Conservation (phyloP, 192 early-diverging fungal species). For the Coemansia sp. region DNA sequence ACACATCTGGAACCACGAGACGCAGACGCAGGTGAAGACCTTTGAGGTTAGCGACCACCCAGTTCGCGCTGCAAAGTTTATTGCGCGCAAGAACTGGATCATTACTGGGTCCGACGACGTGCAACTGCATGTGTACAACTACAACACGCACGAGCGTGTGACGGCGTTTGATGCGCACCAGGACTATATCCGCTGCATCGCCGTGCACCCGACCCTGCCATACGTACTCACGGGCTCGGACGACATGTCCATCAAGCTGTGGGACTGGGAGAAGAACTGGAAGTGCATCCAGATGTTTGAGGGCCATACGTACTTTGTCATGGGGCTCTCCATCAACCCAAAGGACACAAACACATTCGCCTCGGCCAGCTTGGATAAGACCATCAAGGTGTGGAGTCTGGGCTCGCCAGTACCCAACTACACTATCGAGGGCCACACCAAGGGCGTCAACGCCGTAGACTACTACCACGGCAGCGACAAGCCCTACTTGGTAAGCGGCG, state of each 20-base stretch:
- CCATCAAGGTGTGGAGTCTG: conserved; percentile 97
- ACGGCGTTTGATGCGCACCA: conserved; percentile 92
- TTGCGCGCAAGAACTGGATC: conserved; percentile 96
- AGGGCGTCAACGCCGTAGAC: conserved; percentile 97
- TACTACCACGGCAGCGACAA: conserved; percentile 98
- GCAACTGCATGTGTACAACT: conserved; percentile 98
- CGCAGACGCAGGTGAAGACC: conserved; percentile 89
- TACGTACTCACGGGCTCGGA: conserved; percentile 92
- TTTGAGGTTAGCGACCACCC: conserved; percentile 96
- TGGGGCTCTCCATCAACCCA: conserved; percentile 97
- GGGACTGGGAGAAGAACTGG: conserved; percentile 99
- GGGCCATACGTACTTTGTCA: conserved; percentile 96
- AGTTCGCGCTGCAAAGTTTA: conserved; percentile 96
- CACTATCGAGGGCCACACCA: conserved; percentile 94
- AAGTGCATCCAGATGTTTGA: conserved; percentile 95
- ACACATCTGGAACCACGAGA: conserved; percentile 99
- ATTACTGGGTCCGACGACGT: conserved; percentile 96
- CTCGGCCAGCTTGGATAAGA: conserved; percentile 91
- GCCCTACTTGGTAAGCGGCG: conserved; percentile 93
- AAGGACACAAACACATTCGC: conserved; percentile 99
- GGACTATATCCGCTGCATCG: conserved; percentile 95
- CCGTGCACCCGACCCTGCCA: conserved; percentile 95
- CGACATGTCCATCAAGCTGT: conserved; percentile 95
- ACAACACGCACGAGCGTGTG: conserved; percentile 99
- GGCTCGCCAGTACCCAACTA: conserved; percentile 91